Conservation (phyloP, 371 early-diverging fungal species). For the Rhizopus microsporus region DNA sequence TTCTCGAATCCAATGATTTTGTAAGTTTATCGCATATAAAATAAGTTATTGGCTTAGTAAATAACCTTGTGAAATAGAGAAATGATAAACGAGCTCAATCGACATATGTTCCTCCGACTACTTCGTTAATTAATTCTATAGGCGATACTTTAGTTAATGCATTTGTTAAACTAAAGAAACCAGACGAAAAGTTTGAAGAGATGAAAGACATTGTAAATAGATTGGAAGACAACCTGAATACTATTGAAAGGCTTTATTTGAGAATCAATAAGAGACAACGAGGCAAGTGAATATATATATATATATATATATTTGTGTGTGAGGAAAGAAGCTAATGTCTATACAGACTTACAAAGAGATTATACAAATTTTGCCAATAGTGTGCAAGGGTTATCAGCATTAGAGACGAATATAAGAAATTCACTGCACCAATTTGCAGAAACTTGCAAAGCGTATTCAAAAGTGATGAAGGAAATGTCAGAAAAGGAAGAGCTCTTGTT, state of each 20-base stretch:
- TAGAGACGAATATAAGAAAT: slow-evolving; percentile 83
- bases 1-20: slow-evolving; percentile 83
- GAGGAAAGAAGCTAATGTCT: neutral
- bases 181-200: slow-evolving; percentile 82
- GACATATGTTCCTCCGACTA: slow-evolving; percentile 26
- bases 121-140: slow-evolving; percentile 40
- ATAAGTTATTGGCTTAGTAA: neutral
- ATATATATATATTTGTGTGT: neutral
- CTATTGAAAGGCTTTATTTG: slow-evolving; percentile 76
- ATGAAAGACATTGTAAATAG: slow-evolving; percentile 80
- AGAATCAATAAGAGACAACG: slow-evolving; percentile 77
- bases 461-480: slow-evolving; percentile 72
- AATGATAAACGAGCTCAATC: slow-evolving; percentile 41
- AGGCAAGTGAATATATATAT: slow-evolving; percentile 18
- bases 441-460: slow-evolving; percentile 64
- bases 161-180: slow-evolving; percentile 86
- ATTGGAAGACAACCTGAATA: slow-evolving; percentile 81
- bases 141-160: slow-evolving; percentile 86
- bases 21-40: slow-evolving; percentile 26
- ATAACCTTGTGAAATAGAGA: slow-evolving; percentile 23
- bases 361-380: slow-evolving; percentile 76
- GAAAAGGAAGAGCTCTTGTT: slow-evolving; percentile 57
- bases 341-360: slow-evolving; percentile 74
- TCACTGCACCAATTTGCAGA: slow-evolving; percentile 76
- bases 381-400: slow-evolving; percentile 70